Conservation (phyloP, 2,329 filamentous ascomycete genomes). For the Mycosphaerella sp. region DNA sequence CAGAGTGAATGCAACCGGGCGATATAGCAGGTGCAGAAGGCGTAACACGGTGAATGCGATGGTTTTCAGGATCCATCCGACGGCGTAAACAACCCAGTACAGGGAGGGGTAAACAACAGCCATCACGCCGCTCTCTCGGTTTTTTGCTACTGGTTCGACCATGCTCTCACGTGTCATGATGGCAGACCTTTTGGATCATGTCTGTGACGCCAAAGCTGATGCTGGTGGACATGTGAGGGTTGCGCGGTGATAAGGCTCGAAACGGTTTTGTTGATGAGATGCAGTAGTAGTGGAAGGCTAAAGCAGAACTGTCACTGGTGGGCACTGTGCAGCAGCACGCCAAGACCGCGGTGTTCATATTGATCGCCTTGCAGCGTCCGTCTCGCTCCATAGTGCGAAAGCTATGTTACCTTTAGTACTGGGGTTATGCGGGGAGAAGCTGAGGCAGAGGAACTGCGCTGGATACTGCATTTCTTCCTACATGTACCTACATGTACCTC, state of each 20-base stretch:
- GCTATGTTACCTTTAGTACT: too few relatives aligned
- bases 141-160: background rate
- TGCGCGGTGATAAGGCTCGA: background rate
- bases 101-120: conserved; percentile 13
- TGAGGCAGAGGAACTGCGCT: background rate
- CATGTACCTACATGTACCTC: background rate
- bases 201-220: background rate
- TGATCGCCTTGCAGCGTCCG: background rate
- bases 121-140: background rate
- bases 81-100: conserved; percentile 26
- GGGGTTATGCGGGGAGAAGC: background rate
- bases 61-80: conserved; percentile 37
- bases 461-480: too few relatives aligned
- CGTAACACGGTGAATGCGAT: conserved; percentile 36
- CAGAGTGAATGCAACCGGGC: conserved; percentile 43
- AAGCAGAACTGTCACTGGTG: background rate
- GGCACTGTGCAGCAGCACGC: background rate
- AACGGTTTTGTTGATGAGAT: background rate
- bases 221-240: background rate
- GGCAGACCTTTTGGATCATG: background rate
- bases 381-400: too few relatives aligned
- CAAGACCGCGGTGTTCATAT: background rate
- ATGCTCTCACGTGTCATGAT: background rate
- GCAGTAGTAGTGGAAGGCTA: background rate
- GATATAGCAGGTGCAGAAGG: conserved; percentile 44